Percentiles rank a stretch among this genome's conserved stretches.
These are phyloP conservation scores for Nicotiana noctiflora DNA, from an alignment of 257 asterid species.

Conservation along the genomic window DNA sequence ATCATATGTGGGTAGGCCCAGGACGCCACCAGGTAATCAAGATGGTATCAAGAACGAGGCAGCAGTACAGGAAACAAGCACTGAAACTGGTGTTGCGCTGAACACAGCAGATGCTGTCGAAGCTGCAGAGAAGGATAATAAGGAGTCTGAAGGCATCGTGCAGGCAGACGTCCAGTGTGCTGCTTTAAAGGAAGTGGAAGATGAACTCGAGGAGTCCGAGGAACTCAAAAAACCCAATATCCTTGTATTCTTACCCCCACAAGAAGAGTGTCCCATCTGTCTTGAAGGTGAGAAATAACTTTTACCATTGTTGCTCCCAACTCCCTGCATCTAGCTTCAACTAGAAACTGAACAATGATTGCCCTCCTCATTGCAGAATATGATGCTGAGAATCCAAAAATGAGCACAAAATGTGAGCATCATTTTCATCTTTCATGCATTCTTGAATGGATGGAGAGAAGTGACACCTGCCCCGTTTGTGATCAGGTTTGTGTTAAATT, in stretches of 20 bases:
- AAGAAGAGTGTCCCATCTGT: conserved; percentile 90
- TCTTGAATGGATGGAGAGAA: conserved; percentile 98
- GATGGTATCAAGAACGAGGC: conserved; percentile 39
- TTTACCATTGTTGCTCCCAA: not conserved
- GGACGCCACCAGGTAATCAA: conserved; percentile 32
- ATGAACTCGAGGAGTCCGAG: conserved; percentile 37
- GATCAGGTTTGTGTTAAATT: conserved; percentile 47
- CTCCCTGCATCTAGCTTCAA: not conserved
- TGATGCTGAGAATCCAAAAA: conserved; percentile 78
- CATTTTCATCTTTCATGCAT: conserved; percentile 88
- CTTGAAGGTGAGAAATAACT: conserved; percentile 57
- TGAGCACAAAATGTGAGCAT: conserved; percentile 79
- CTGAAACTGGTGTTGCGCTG: conserved; percentile 29
- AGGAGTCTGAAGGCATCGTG: conserved; percentile 43
- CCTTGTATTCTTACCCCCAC: conserved; percentile 28
- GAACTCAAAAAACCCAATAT: conserved; percentile 51
- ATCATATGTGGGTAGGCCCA: conserved; percentile 34
- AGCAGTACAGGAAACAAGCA: conserved; percentile 28
- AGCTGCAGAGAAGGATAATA: conserved; percentile 32
- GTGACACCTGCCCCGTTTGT: conserved; percentile 84
- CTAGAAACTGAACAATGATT: conserved; percentile 2
- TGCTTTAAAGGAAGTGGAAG: conserved; percentile 35
- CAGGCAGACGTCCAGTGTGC: conserved; percentile 28
- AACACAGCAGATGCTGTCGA: conserved; percentile 38
- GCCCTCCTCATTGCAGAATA: conserved; percentile 51